Percentiles rank a stretch among this genome's conserved stretches.
These are phyloP conservation scores for Litchi chinensis DNA, from an alignment of 345 rosid genomes.

Conservation along the genomic window DNA sequence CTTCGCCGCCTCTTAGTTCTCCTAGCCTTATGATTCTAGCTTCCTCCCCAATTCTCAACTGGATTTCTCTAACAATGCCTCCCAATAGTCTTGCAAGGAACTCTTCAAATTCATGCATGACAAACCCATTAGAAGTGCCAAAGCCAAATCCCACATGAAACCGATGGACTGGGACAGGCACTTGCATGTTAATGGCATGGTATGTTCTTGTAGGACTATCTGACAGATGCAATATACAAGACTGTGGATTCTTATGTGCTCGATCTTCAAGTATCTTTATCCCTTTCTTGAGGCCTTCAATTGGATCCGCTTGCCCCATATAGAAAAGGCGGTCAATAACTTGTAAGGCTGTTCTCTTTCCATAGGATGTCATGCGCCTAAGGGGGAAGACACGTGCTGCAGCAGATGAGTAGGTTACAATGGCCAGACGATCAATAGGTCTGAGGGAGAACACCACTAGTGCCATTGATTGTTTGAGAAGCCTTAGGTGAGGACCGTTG, in stretches of 20 bases:
- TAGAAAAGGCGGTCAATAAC: constrained; percentile 86
- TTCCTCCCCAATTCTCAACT: constrained; percentile 71
- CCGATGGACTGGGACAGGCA: constrained; percentile 59
- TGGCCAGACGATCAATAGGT: constrained; percentile 71
- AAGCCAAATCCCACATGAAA: constrained; percentile 83
- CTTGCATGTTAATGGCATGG: constrained; percentile 46
- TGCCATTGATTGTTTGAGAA: constrained; percentile 84
- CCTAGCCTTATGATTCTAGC: constrained; percentile 55
- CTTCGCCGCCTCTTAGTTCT: constrained; percentile 67
- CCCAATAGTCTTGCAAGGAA: constrained; percentile 60
- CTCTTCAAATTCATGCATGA: constrained; percentile 82
- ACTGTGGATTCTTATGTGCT: constrained; percentile 63
- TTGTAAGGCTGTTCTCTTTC: constrained; percentile 71
- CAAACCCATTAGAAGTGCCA: constrained; percentile 65
- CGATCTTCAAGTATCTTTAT: constrained; percentile 80
- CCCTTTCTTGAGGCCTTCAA: constrained; percentile 79
- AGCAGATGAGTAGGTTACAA: constrained; percentile 80
- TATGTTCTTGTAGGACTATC: constrained; percentile 63
- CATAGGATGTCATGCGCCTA: constrained; percentile 81
- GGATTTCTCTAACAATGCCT: constrained; percentile 60
- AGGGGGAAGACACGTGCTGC: constrained; percentile 80
- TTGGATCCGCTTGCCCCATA: constrained; percentile 73
- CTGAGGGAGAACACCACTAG: constrained; percentile 73
- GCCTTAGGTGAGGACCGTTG: constrained; percentile 75
- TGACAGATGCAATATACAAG: constrained; percentile 69